Evolutionary conservation across 2,329 filamentous ascomycete genomes (phyloP).

Genomic region (Hypoxylon rubiginosum): DNA sequence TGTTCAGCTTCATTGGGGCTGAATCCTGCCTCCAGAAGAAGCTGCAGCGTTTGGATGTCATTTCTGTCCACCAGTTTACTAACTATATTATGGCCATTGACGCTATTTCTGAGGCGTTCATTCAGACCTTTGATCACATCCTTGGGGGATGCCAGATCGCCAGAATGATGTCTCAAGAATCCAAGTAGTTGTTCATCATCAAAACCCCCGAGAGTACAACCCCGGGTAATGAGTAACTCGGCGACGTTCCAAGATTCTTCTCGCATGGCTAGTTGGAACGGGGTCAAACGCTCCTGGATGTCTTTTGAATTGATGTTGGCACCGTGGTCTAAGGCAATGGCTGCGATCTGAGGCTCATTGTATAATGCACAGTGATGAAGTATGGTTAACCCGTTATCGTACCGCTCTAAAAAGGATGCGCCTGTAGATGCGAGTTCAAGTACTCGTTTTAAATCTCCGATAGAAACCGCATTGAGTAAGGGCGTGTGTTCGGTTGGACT

Average conservation of each 20-base stretch:
- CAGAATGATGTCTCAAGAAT: no score
- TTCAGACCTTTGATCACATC: background rate
- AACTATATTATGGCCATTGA: constrained; percentile 1
- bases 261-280: no score
- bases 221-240: no score
- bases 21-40: constrained; percentile 13
- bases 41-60: constrained; percentile 6
- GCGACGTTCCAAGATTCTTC: no score
- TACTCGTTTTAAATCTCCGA: background rate
- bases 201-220: no score
- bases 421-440: constrained; percentile 5
- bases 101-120: background rate
- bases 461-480: background rate
- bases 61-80: constrained; percentile 5
- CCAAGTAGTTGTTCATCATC: no score
- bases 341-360: constrained; percentile 7
- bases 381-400: constrained; percentile 10
- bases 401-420: constrained; percentile 3
- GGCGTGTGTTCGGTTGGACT: no score
- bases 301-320: constrained; percentile 10
- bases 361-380: constrained; percentile 18
- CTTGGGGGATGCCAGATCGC: background rate
- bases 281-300: no score
- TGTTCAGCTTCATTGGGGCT: background rate
- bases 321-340: constrained; percentile 2